phyloP scores from a whole-genome alignment of 176 grass and related monocot genomes.

The Microstegium vimineum region DNA sequence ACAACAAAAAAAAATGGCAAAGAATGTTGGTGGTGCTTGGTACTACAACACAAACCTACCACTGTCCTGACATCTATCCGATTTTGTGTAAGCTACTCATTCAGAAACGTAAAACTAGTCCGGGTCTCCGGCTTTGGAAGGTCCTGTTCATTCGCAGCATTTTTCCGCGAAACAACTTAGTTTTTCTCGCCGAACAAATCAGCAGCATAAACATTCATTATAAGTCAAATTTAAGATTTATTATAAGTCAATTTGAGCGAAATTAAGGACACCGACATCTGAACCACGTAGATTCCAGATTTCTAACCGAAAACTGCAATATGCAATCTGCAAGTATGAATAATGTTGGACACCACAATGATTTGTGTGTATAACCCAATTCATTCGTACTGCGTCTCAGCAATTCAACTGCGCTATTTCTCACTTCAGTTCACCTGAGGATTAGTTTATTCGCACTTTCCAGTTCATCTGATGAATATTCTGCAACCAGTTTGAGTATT shows the following conservation, averaged over 20 bases:
- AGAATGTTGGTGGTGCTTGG: not conserved
- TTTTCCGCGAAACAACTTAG: too few relatives aligned
- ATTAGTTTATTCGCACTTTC: not conserved
- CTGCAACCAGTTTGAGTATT: not conserved
- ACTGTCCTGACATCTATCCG: not conserved
- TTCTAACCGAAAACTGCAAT: not conserved
- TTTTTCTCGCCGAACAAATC: too few relatives aligned
- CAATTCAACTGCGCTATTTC: not conserved
- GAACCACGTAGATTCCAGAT: not conserved
- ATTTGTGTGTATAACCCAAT: not conserved
- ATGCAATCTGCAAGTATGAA: not conserved
- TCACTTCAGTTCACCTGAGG: not conserved
- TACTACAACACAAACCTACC: not conserved
- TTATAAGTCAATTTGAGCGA: too few relatives aligned
- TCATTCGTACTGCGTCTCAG: not conserved
- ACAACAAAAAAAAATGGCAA: slow-evolving; percentile 5
- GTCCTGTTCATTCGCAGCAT: too few relatives aligned
- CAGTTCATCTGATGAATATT: not conserved
- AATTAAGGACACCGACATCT: too few relatives aligned
- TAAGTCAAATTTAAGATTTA: too few relatives aligned
- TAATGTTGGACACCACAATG: not conserved
- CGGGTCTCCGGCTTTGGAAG: not conserved
- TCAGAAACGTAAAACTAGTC: too few relatives aligned
- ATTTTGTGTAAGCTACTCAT: too few relatives aligned
- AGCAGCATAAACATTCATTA: too few relatives aligned